Conservation (phyloP, 139 green algal genomes). For the Chlorella sp. region DNA sequence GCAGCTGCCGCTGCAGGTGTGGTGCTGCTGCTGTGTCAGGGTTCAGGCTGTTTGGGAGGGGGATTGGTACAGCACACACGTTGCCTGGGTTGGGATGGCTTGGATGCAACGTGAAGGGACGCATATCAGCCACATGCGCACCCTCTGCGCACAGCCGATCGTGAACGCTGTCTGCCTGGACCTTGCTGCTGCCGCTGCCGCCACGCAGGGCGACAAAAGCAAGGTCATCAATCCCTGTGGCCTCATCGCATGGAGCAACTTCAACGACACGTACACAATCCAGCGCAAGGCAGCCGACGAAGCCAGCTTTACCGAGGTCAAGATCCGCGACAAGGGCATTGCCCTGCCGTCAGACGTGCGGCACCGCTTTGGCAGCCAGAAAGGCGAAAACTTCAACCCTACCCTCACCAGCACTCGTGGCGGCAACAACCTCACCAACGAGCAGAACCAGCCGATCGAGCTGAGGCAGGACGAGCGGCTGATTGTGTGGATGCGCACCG, state of each 20-base stretch:
- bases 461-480: slow-evolving; percentile 91
- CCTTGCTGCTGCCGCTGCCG: background rate
- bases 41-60: too few species aligned
- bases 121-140: too few species aligned
- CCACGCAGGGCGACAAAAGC: background rate
- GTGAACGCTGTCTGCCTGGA: background rate
- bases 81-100: too few species aligned
- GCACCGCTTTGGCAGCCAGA: slow-evolving; percentile 14
- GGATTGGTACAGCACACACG: too few species aligned
- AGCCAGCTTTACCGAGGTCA: background rate
- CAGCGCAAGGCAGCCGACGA: too few species aligned
- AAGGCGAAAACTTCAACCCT: slow-evolving; percentile 11
- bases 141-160: too few species aligned
- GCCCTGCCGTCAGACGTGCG: slow-evolving; percentile 11
- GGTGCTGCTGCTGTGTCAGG: slow-evolving; percentile 3
- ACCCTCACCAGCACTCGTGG: slow-evolving; percentile 7
- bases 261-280: slow-evolving; percentile 87
- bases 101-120: too few species aligned
- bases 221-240: slow-evolving; percentile 69
- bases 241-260: slow-evolving; percentile 82
- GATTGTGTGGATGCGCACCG: slow-evolving; percentile 92
- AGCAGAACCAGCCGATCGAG: too few species aligned
- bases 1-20: background rate
- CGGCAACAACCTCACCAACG: slow-evolving; percentile 13
- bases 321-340: slow-evolving; percentile 1